These are phyloP conservation scores for Carpinus viminea DNA, from an alignment of 306 rosid genomes.

Conservation along the genomic window DNA sequence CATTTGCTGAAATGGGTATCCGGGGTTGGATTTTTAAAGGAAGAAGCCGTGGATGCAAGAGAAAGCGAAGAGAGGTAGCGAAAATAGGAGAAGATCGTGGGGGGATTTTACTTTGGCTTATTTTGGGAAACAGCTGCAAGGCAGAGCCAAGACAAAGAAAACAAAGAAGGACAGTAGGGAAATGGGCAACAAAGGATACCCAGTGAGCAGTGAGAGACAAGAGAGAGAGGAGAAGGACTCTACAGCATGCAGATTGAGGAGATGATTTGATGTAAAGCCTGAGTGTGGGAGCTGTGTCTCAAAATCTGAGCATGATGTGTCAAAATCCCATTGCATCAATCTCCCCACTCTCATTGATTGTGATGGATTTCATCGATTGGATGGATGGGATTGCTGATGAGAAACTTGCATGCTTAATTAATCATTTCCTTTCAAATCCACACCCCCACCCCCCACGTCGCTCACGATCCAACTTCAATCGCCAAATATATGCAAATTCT, in stretches of 20 bases:
- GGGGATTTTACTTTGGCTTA: neutral
- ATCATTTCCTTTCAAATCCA: constrained; percentile 21
- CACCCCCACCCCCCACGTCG: neutral
- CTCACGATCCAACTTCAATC: neutral
- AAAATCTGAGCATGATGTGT: constrained; percentile 89
- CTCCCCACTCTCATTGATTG: constrained; percentile 35
- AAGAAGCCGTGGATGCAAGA: constrained; percentile 49
- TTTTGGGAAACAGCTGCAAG: no score
- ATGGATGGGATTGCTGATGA: constrained; percentile 53
- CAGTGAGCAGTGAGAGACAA: neutral
- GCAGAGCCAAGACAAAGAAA: no score
- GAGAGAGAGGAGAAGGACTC: constrained; percentile 19
- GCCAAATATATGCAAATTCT: no score
- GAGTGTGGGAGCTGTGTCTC: constrained; percentile 44
- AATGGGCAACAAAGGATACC: constrained; percentile 23
- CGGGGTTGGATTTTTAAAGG: neutral
- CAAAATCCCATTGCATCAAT: constrained; percentile 75
- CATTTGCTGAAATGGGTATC: no score
- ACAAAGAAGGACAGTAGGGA: neutral
- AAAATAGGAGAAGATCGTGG: constrained; percentile 40
- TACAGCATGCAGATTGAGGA: constrained; percentile 58
- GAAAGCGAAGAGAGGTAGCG: constrained; percentile 16
- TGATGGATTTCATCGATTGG: constrained; percentile 56
- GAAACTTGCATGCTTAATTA: constrained; percentile 43
- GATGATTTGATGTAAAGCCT: constrained; percentile 64